Evolutionary conservation across 2,329 filamentous ascomycete genomes (phyloP).

Genomic region (Bertia moriformis): DNA sequence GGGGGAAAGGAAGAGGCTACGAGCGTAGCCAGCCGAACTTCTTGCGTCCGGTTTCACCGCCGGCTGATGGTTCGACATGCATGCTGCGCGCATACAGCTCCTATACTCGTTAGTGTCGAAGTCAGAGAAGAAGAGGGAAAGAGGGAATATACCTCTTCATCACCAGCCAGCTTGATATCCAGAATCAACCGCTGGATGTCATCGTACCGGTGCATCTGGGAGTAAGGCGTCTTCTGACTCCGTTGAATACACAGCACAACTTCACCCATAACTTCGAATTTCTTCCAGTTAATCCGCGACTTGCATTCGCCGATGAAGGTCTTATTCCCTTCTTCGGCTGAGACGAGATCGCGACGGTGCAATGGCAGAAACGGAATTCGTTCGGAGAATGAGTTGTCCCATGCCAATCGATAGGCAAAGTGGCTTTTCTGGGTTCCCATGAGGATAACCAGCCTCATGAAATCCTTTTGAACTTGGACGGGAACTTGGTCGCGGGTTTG

Average conservation of each 20-base stretch:
- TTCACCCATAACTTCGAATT: conserved; percentile 64
- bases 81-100: conserved; percentile 1
- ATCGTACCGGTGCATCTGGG: conserved; percentile 35
- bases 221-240: conserved; percentile 52
- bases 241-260: conserved; percentile 54
- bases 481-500: conserved; percentile 51
- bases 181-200: conserved; percentile 42
- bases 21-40: conserved; percentile 1
- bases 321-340: conserved; percentile 55
- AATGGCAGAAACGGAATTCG: conserved; percentile 60
- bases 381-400: conserved; percentile 56
- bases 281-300: conserved; percentile 58
- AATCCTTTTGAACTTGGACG: conserved; percentile 42
- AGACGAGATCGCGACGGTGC: conserved; percentile 54
- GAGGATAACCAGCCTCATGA: conserved; percentile 55
- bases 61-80: conserved; percentile 1
- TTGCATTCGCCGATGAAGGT: conserved; percentile 46
- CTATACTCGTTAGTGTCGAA: not conserved
- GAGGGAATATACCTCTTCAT: conserved; percentile 53
- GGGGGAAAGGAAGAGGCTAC: too few species aligned
- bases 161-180: conserved; percentile 44
- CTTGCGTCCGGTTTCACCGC: not conserved
- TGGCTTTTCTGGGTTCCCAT: conserved; percentile 58
- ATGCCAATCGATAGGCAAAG: conserved; percentile 58
- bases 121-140: too few species aligned